A percentile compares a stretch with the other conserved stretches of the same genome.
Conservation (phyloP, 441 rosid species). For the Breynia disticha region DNA sequence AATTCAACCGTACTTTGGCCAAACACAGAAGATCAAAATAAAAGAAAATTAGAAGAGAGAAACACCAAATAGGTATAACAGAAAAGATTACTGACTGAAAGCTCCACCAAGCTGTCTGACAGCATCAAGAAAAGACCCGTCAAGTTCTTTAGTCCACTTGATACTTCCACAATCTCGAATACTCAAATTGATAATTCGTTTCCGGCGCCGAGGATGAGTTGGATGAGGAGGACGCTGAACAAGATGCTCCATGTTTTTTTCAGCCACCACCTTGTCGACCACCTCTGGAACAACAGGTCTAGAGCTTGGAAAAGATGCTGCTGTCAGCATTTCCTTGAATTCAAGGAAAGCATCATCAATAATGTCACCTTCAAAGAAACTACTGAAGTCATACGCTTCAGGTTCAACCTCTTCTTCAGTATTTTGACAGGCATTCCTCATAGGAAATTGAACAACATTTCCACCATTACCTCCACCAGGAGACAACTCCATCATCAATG, state of each 20-base stretch:
- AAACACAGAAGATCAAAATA: too few relatives aligned
- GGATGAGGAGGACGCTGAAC: conserved; percentile 4
- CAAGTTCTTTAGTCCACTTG: conserved; percentile 23
- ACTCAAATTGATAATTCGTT: conserved; percentile 1
- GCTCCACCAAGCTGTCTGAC: conserved; percentile 26
- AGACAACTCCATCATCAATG: not conserved
- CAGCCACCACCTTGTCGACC: too few relatives aligned
- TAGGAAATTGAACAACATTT: not conserved
- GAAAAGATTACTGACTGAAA: conserved; percentile 18
- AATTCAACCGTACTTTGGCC: too few relatives aligned
- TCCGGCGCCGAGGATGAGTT: not conserved
- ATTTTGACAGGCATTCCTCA: too few relatives aligned
- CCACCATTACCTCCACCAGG: conserved; percentile 7
- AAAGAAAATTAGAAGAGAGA: not conserved
- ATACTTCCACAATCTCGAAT: conserved; percentile 1
- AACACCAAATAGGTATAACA: not conserved
- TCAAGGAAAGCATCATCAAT: too few relatives aligned
- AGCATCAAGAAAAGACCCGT: conserved; percentile 17
- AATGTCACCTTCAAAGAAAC: too few relatives aligned
- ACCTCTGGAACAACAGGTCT: too few relatives aligned
- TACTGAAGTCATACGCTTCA: too few relatives aligned
- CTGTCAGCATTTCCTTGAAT: too few relatives aligned
- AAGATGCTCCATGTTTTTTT: too few relatives aligned
- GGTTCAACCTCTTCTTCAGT: too few relatives aligned
- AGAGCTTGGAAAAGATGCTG: too few relatives aligned